Base-by-base conservation (phyloP, 345 rosid species). In the Pugionium dolabratum region DNA sequence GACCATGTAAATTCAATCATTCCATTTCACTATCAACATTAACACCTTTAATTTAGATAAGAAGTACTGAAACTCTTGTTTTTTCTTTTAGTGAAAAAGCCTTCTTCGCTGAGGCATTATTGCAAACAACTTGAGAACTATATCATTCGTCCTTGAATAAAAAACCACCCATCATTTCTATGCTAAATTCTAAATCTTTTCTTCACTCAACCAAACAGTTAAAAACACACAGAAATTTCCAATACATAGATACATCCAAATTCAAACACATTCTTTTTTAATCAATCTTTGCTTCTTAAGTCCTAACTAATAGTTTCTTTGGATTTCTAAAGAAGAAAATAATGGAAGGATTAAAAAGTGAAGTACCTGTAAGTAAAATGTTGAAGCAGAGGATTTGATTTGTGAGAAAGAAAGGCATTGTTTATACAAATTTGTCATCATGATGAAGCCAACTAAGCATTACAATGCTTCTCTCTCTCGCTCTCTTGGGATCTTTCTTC, bases 371-470 rank as follows among this genome's bases (percentile, higher is more conserved):
- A 70, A 59, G 65, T 40, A 49, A 67, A 74, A 11, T 64, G 66
- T n/a, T 29, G 54, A 39, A 55, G 53, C 7, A 39, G 59, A 9
- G 18, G 18, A 18, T 18, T 18, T 18, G 71, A 37, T 63, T 60
- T 40, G 65, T 62, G 73, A 7, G 70, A 54, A 65, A 56, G 68
- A 50, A 66, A 72, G 55, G 58, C 69, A 25, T 71, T 72, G 54
- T 59, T 72, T 66, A 40, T 55, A 47, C 48, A 39, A 52, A 57
- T 4, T 18, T 18, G 43, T 52, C 47, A 58, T 57, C 60, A 78
- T 79, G 61, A 79, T 64, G 66, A 37, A 67, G 59, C 70, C 83
- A 67, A 68, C 66, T 31, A 62, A 59, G 79, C 71, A 32, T 62
- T 66, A 33, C 76, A 67, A 59, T 59, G 64, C 58, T 76, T 54